These are phyloP conservation scores for Pleurotus citrinopileatus DNA, from an alignment of 768 basidiomycete species.

Conservation along the genomic window DNA sequence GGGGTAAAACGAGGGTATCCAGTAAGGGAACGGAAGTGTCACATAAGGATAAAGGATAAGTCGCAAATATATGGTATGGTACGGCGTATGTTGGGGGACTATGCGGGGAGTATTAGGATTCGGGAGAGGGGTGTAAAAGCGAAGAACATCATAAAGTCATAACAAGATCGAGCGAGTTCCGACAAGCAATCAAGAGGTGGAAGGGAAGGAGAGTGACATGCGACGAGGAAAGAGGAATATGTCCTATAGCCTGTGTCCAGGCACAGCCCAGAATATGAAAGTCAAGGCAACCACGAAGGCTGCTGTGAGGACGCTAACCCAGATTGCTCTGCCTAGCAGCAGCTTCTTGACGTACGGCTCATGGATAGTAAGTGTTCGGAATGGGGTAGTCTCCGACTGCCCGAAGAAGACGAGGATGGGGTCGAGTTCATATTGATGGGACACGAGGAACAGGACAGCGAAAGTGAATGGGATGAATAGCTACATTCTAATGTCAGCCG, in stretches of 20 bases:
- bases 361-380: conserved; percentile 87
- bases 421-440: conserved; percentile 96
- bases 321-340: conserved; percentile 84
- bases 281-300: conserved; percentile 78
- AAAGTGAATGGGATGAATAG: conserved; percentile 93
- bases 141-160: conserved; percentile 7
- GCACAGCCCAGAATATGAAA: conserved; percentile 94
- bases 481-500: conserved; percentile 37
- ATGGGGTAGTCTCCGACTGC: conserved; percentile 95
- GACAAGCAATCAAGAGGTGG: conserved; percentile 12
- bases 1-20: conserved; percentile 18
- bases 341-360: conserved; percentile 95
- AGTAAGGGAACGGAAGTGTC: conserved; percentile 13
- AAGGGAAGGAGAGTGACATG: conserved; percentile 13
- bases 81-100: background rate
- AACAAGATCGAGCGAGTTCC: conserved; percentile 16
- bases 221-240: conserved; percentile 12
- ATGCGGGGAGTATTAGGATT: conserved; percentile 17
- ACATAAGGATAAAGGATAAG: conserved; percentile 13
- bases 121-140: conserved; percentile 6
- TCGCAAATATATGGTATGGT: conserved; percentile 11
- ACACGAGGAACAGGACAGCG: conserved; percentile 87
- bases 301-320: conserved; percentile 82
- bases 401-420: conserved; percentile 92
- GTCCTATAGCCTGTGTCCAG: conserved; percentile 79